These are phyloP conservation scores for Clavispora fructus DNA, from an alignment of 805 yeast genomes.

Conservation along the genomic window DNA sequence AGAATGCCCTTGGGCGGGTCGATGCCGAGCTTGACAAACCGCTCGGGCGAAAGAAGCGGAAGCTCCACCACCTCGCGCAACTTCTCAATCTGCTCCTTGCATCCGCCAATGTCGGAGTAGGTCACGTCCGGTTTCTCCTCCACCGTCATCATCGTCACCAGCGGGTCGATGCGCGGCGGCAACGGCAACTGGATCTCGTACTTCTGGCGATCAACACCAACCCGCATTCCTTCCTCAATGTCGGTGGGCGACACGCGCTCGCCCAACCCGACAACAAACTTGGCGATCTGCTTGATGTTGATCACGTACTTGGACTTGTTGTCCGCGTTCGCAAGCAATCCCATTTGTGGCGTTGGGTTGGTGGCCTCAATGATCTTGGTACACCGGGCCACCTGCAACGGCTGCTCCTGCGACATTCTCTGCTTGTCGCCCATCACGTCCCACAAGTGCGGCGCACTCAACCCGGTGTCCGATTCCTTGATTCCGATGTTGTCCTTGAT, in stretches of 20 bases:
- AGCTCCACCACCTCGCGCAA: slow-evolving; percentile 20
- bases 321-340: slow-evolving; percentile 53
- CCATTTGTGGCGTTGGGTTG: slow-evolving; percentile 29
- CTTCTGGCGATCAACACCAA: slow-evolving; percentile 96
- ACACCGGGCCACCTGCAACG: slow-evolving; percentile 97
- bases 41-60: slow-evolving; percentile 73
- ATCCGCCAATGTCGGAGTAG: slow-evolving; percentile 96
- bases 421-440: slow-evolving; percentile 95
- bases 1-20: slow-evolving; percentile 99
- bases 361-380: slow-evolving; percentile 85
- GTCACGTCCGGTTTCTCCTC: slow-evolving; percentile 99
- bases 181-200: slow-evolving; percentile 95
- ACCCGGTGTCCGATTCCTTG: slow-evolving; percentile 95
- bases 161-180: slow-evolving; percentile 97
- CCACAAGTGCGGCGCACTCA: slow-evolving; percentile 95
- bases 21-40: slow-evolving; percentile 93
- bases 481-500: slow-evolving; percentile 94
- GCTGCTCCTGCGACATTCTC: slow-evolving; percentile 88
- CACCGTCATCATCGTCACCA: slow-evolving; percentile 99
- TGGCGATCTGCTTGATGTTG: slow-evolving; percentile 96
- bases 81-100: slow-evolving; percentile 91
- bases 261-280: slow-evolving; percentile 93
- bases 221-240: slow-evolving; percentile 99
- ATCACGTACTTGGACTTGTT: slow-evolving; percentile 90
- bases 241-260: slow-evolving; percentile 98